Evolutionary conservation across 202 grass and related monocot species (phyloP).

Genomic region (Brachypodium distachyon): DNA sequence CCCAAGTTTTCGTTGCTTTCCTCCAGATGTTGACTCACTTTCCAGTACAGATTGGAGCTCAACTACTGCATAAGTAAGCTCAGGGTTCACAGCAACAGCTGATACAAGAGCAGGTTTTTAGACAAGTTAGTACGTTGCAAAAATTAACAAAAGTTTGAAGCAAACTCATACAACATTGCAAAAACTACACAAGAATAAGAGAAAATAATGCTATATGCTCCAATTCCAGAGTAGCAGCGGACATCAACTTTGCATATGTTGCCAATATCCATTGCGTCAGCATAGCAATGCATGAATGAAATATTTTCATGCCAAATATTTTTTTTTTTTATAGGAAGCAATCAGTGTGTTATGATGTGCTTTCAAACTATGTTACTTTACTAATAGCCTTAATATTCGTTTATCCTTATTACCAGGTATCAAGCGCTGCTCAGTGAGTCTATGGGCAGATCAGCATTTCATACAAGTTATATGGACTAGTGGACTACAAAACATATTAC

Average conservation of each 20-base stretch:
- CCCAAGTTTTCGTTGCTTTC: constrained; percentile 60
- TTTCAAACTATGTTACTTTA: neutral
- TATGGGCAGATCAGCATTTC: neutral
- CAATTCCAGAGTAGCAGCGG: neutral
- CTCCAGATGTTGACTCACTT: constrained; percentile 26
- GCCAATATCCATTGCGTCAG: neutral
- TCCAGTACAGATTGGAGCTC: constrained; percentile 51
- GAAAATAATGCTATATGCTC: neutral
- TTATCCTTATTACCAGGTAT: neutral
- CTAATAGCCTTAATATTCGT: neutral
- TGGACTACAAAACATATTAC: neutral
- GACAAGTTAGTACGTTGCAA: constrained; percentile 8
- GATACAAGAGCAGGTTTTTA: constrained; percentile 33
- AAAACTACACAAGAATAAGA: neutral
- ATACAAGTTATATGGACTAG: neutral
- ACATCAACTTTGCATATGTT: neutral
- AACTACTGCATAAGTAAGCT: constrained; percentile 65
- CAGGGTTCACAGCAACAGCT: constrained; percentile 93
- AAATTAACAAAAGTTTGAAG: neutral
- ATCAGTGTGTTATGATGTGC: neutral
- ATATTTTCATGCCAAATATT: neutral
- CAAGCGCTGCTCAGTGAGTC: neutral
- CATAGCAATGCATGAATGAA: neutral
- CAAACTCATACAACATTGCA: neutral
- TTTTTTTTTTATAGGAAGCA: neutral